Percentiles rank a stretch among this genome's conserved stretches.
Evolutionary conservation across 2,329 filamentous ascomycete genomes (phyloP).

Genomic region (Pezicula neosporulosa): DNA sequence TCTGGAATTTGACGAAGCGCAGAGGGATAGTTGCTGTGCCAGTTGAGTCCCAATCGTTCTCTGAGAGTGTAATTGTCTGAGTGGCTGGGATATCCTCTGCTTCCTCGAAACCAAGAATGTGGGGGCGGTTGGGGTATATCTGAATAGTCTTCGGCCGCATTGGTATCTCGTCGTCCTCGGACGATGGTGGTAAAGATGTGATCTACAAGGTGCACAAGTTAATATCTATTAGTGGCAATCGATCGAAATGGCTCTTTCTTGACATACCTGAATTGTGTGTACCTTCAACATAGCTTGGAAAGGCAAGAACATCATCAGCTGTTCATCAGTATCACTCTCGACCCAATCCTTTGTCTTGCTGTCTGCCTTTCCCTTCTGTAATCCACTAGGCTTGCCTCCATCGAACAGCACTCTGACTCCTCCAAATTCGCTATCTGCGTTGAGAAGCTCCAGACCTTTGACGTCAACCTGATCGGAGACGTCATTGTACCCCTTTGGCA

Average conservation of each 20-base stretch:
- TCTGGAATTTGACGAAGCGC: slow-evolving; percentile 97
- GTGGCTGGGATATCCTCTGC: slow-evolving; percentile 82
- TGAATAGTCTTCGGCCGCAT: slow-evolving; percentile 81
- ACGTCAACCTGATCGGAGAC: slow-evolving; percentile 80
- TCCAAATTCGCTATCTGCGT: slow-evolving; percentile 75
- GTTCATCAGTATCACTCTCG: slow-evolving; percentile 95
- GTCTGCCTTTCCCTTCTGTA: slow-evolving; percentile 54
- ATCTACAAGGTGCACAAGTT: slow-evolving; percentile 51
- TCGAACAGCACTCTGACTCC: slow-evolving; percentile 72
- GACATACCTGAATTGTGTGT: slow-evolving; percentile 67
- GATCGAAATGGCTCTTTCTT: not conserved
- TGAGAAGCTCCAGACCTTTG: slow-evolving; percentile 80
- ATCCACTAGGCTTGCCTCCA: slow-evolving; percentile 58
- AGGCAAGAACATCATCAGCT: slow-evolving; percentile 88
- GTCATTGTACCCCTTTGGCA: slow-evolving; percentile 79
- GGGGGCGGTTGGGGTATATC: slow-evolving; percentile 82
- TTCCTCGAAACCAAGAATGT: slow-evolving; percentile 93
- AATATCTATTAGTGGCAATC: not conserved
- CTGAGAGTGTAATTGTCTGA: slow-evolving; percentile 71
- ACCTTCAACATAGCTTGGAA: slow-evolving; percentile 88
- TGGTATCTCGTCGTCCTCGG: slow-evolving; percentile 65
- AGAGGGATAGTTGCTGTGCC: slow-evolving; percentile 70
- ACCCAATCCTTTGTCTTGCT: slow-evolving; percentile 71
- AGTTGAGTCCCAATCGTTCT: slow-evolving; percentile 77
- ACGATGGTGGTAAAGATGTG: slow-evolving; percentile 69